Evolutionary conservation across 345 rosid genomes (phyloP).

Genomic region (Aethionema arabicum): DNA sequence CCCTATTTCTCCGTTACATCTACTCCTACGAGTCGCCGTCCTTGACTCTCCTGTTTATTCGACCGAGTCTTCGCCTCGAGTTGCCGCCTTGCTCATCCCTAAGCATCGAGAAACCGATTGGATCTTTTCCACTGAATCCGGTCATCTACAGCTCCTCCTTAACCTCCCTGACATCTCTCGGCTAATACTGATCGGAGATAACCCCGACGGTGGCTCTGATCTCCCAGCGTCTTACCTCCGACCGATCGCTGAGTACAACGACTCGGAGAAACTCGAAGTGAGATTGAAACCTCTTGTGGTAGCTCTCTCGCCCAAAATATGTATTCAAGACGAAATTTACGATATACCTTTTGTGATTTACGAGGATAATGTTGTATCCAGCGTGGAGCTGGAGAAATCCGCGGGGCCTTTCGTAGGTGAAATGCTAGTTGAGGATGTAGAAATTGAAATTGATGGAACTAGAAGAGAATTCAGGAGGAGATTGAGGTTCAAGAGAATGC

Average conservation of each 20-base stretch:
- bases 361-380: constrained; percentile 56
- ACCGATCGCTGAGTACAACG: constrained; percentile 3
- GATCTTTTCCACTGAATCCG: constrained; percentile 84
- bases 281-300: constrained; percentile 47
- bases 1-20: constrained; percentile 22
- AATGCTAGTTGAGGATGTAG: constrained; percentile 80
- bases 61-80: constrained; percentile 34
- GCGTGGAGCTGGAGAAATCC: constrained; percentile 49
- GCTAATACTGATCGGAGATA: constrained; percentile 55
- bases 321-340: constrained; percentile 23
- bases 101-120: constrained; percentile 69
- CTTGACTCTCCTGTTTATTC: constrained; percentile 66
- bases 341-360: constrained; percentile 55
- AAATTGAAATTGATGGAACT: constrained; percentile 35
- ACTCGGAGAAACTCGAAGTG: constrained; percentile 29
- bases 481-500: constrained; percentile 85
- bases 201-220: constrained; percentile 30
- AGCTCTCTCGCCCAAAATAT: constrained; percentile 53
- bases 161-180: constrained; percentile 56
- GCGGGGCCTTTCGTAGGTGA: constrained; percentile 64
- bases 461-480: constrained; percentile 69
- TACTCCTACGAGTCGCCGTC: constrained; percentile 65
- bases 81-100: constrained; percentile 76
- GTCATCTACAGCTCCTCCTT: constrained; percentile 82
- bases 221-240: constrained; percentile 30